phyloP scores from a whole-genome alignment of 2,329 filamentous ascomycete species.

The Talaromyces pinophilus region DNA sequence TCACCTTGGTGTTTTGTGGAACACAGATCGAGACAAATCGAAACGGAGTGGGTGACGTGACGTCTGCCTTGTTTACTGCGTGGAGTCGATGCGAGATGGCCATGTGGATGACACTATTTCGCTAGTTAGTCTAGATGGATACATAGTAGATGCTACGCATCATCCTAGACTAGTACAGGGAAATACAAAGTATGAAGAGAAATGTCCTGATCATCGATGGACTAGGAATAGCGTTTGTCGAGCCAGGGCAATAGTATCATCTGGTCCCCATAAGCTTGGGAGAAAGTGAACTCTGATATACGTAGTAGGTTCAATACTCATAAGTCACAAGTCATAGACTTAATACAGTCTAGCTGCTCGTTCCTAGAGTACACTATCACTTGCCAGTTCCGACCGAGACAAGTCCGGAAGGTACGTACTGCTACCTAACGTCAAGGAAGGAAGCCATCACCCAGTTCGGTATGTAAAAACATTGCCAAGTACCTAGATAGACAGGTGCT shows the following conservation, averaged over 20 bases:
- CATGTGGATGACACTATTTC: constrained; percentile 1
- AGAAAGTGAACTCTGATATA: not conserved
- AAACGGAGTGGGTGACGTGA: not conserved
- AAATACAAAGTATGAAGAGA: not conserved
- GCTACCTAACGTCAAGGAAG: not conserved
- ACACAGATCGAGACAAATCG: not conserved
- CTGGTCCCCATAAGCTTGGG: not conserved
- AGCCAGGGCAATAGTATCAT: not conserved
- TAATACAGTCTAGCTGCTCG: not conserved
- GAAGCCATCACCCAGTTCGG: not conserved
- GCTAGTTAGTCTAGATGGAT: constrained; percentile 1
- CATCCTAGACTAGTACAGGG: not conserved
- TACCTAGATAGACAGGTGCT: not conserved
- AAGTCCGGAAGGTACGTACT: not conserved
- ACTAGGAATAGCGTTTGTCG: not conserved
- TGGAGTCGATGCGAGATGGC: not conserved
- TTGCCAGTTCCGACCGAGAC: not conserved
- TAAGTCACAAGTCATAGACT: not conserved
- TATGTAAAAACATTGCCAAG: too few relatives aligned
- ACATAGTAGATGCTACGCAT: not conserved
- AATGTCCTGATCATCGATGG: not conserved
- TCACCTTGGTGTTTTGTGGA: not conserved
- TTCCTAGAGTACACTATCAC: not conserved
- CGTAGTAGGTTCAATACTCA: not conserved
- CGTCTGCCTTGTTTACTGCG: not conserved